Conservation (phyloP, 2,329 filamentous ascomycete species). For the Cadophora malorum region DNA sequence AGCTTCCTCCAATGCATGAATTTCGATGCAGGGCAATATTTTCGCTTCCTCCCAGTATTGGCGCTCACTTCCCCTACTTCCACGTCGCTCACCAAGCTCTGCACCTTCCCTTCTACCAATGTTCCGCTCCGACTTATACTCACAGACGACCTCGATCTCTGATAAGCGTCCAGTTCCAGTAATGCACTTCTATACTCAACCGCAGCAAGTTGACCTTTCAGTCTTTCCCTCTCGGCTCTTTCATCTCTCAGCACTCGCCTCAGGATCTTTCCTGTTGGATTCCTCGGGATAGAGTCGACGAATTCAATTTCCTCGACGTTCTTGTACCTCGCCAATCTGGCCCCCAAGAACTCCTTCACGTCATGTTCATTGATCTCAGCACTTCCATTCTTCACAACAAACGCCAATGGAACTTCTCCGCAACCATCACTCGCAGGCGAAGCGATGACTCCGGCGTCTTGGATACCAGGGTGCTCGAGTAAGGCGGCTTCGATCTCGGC, state of each 20-base stretch:
- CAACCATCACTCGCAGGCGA: constrained; percentile 46
- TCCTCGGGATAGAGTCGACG: constrained; percentile 54
- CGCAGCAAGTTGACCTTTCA: constrained; percentile 2
- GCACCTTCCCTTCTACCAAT: background rate
- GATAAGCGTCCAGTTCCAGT: constrained; percentile 1
- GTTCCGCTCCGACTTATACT: background rate
- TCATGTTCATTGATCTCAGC: constrained; percentile 46
- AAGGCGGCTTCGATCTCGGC: constrained; percentile 55
- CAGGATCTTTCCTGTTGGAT: constrained; percentile 55
- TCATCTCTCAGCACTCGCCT: constrained; percentile 29
- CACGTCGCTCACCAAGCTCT: background rate
- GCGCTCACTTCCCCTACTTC: background rate
- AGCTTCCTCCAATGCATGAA: constrained; percentile 8
- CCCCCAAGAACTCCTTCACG: constrained; percentile 49
- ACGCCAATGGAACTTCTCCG: constrained; percentile 51
- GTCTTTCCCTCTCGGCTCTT: background rate
- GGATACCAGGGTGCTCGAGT: constrained; percentile 51
- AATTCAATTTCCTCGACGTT: constrained; percentile 53
- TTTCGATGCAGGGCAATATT: constrained; percentile 9
- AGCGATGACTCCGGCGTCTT: constrained; percentile 54
- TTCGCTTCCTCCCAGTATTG: constrained; percentile 10
- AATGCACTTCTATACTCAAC: constrained; percentile 2
- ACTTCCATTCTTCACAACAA: constrained; percentile 47
- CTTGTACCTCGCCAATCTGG: constrained; percentile 54
- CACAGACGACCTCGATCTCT: background rate